Evolutionary conservation across 1,284 basidiomycete species (phyloP).

Genomic region (Ceratobasidium sp.): DNA sequence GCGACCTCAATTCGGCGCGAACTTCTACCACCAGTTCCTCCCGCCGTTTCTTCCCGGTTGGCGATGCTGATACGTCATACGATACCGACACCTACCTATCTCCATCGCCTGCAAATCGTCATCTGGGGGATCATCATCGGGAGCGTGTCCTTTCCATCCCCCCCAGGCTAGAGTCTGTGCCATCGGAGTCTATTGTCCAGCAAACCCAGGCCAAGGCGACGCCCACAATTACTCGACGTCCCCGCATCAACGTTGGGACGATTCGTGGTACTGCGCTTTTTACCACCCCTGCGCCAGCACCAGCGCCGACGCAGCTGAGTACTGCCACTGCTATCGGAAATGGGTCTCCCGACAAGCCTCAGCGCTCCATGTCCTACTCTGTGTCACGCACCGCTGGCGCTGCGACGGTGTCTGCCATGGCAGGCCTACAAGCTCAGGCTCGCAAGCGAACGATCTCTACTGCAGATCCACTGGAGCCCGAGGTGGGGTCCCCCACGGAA

Average conservation of each 20-base stretch:
- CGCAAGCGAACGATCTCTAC: constrained; percentile 42
- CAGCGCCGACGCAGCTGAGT: constrained; percentile 31
- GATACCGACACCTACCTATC: constrained; percentile 27
- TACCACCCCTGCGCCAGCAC: constrained; percentile 25
- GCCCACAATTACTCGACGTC: constrained; percentile 32
- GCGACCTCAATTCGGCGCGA: neutral
- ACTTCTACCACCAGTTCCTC: constrained; percentile 7
- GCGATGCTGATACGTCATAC: constrained; percentile 36
- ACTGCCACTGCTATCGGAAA: constrained; percentile 25
- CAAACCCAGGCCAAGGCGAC: neutral
- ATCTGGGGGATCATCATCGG: constrained; percentile 24
- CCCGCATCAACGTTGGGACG: constrained; percentile 33
- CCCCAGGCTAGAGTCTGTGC: constrained; percentile 25
- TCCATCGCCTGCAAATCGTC: constrained; percentile 30
- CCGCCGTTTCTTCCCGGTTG: constrained; percentile 23
- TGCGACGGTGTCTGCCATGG: constrained; percentile 16
- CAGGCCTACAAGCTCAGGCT: constrained; percentile 28
- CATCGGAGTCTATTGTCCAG: constrained; percentile 38
- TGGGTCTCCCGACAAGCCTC: constrained; percentile 37
- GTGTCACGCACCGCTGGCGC: constrained; percentile 29
- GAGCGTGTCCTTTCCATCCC: constrained; percentile 40
- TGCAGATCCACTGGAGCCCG: constrained; percentile 41
- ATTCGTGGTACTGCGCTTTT: constrained; percentile 26
- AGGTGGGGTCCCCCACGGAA: constrained; percentile 11
- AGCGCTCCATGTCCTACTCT: constrained; percentile 39